Evolutionary conservation across 805 yeast species (phyloP), one percentile per base, ranked within the genome.

Genomic region (Maudiozyma turicensis): DNA sequence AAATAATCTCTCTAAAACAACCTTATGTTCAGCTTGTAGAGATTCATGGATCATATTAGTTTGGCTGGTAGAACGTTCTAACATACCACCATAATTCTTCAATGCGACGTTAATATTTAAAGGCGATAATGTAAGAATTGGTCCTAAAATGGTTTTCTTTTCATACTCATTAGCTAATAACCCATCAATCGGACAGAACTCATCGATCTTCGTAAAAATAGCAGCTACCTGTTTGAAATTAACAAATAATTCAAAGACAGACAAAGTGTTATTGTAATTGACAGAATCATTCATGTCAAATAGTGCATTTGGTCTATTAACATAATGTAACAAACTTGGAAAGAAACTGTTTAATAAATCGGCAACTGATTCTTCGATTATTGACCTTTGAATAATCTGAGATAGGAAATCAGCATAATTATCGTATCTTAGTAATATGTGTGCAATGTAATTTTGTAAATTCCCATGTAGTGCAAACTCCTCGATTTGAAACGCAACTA

Each of bases 51-150:
- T 74, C 31, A 75, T 63, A 37, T 71, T 70, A 3, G 77, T 63
- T 53, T 80, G 80, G 29, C 66, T 58, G 41, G 69, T 71, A 1
- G 75, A 64, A 13, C 61, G 56, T 39, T 63, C 65, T 47, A 58
- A 48, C 43, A 52, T 51, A 32, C 63, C 63, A n/a, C 65, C 66
- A 44, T 70, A 73, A 54, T 81, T 80, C 51, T 75, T 77, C 14
- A 69, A 57, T 0, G 73, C 63, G 0, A 80, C 76, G n/a, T 72
- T 65, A 3, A 75, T 72, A 44, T 78, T 73, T 44, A 89, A 67
- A 0, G 96, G 95, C 0, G 95, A 86, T 26, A 88, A 66, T 50
- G 82, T 72, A 48, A 87, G 74, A 32, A 88, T 71, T 7, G 95
- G 84, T 2, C 97, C 98, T 48, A 91, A 67, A 14, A 86, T 65